These are phyloP conservation scores for Solanum hybrid DNA, from an alignment of 305 asterid species.

Conservation along the genomic window DNA sequence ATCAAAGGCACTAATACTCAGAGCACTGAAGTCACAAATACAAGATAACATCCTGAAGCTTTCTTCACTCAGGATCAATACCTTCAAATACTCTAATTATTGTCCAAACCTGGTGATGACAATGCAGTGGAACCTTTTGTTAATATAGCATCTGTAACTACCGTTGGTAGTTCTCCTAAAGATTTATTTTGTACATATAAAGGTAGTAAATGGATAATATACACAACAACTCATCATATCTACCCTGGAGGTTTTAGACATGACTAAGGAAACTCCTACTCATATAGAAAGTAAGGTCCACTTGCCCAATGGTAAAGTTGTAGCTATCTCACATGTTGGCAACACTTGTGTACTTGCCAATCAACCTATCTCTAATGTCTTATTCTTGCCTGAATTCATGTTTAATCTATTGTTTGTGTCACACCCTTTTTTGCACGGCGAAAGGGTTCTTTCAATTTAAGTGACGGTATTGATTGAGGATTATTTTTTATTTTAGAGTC, in stretches of 20 bases:
- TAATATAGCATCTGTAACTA: neutral
- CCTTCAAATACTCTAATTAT: neutral
- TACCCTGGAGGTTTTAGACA: neutral
- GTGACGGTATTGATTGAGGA: too few relatives aligned
- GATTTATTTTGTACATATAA: too few relatives aligned
- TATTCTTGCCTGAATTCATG: neutral
- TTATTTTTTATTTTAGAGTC: too few relatives aligned
- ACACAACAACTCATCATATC: neutral
- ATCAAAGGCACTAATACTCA: neutral
- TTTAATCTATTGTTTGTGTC: neutral
- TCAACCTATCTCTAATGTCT: neutral
- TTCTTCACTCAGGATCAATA: neutral
- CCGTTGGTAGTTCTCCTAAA: neutral
- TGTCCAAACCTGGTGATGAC: neutral
- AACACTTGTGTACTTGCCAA: neutral
- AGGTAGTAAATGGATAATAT: neutral
- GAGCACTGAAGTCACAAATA: neutral
- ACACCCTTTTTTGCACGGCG: too few relatives aligned
- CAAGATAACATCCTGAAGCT: neutral
- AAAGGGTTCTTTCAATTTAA: too few relatives aligned
- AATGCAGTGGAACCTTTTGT: neutral
- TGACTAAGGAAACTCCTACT: neutral
- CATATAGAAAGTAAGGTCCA: neutral
- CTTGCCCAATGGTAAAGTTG: neutral
- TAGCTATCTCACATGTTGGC: too few relatives aligned